Evolutionary conservation across 202 grass and related monocot genomes (phyloP), one percentile per base, ranked within the genome.

Genomic region (Cymbopogon flexuosus): DNA sequence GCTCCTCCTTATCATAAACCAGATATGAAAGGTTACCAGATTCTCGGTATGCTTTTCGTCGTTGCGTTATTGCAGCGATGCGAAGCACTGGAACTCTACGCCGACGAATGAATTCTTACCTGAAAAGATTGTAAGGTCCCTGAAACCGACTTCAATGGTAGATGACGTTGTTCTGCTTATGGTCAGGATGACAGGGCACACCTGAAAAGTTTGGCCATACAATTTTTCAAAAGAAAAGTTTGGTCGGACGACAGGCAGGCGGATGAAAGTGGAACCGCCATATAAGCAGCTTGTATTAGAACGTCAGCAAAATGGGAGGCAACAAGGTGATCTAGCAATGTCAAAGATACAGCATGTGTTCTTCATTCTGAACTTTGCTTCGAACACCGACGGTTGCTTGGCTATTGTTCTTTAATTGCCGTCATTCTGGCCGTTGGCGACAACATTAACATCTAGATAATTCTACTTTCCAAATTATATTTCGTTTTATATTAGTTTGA

Each of bases 11-110:
- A 19, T 8, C n/a, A 19, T 58, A 58, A 58, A 2, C 49, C 19
- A 22, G 3, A 10, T 31, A 9, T 23, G 9, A 56, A 88, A 61
- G n/a, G 30, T 58, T 79, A 80, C 62, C 86, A 10, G 14, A 80
- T 69, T 80, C 62, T 88, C 34, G 70, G 64, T 87, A 70, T 57
- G 84, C 58, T 31, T 78, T 41, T 21, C 30, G 13, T 35, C 39
- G 13, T 34, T 64, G 75, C 36, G 5, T 36, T 40, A 41, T 30
- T 77, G 65, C 57, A 79, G 83, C 66, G 21, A 41, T 16, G 75
- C 75, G 7, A 62, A 62, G 75, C 83, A 85, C 83, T 46, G 0
- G 14, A 59, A 36, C 64, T 19, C 9, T 19, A 37, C 19, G 11
- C 2, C 59, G 10, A 24, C 34, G 59, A 65, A 56, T 56, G 15